Evolutionary conservation across 108 stramenopile species (phyloP).

Genomic region (Stephanodiscus triporus): DNA sequence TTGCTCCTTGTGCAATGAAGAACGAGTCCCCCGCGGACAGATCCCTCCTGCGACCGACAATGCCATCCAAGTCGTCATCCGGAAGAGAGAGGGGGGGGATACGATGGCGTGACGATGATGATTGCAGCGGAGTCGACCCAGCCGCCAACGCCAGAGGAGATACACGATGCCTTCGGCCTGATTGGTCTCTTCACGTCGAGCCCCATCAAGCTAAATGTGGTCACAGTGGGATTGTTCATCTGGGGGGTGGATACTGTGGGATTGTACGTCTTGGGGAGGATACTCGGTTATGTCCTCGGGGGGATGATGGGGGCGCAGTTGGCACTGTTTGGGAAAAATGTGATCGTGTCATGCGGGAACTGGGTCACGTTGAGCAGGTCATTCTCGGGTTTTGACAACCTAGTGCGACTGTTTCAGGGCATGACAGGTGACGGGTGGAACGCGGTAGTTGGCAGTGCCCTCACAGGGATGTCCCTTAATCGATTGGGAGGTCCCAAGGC

Average conservation of each 20-base stretch:
- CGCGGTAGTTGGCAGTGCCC: slow-evolving; percentile 58
- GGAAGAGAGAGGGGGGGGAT: not conserved
- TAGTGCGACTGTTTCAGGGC: slow-evolving; percentile 53
- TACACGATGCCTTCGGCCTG: slow-evolving; percentile 55
- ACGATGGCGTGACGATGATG: not conserved
- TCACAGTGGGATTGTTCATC: slow-evolving; percentile 53
- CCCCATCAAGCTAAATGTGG: slow-evolving; percentile 58
- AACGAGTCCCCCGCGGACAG: not conserved
- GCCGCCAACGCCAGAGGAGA: slow-evolving; percentile 38
- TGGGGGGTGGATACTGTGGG: no score
- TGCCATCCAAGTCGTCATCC: not conserved
- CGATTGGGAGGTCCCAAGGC: slow-evolving; percentile 72
- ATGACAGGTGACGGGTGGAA: slow-evolving; percentile 76
- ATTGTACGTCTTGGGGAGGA: slow-evolving; percentile 63
- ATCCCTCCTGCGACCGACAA: not conserved
- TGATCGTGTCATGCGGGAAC: slow-evolving; percentile 45
- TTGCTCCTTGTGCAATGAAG: not conserved
- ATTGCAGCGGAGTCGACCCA: not conserved
- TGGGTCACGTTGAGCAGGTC: slow-evolving; percentile 67
- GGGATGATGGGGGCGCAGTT: slow-evolving; percentile 55
- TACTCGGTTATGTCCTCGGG: slow-evolving; percentile 65
- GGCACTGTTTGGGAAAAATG: slow-evolving; percentile 31
- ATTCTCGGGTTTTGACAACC: slow-evolving; percentile 70
- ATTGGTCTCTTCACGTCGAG: slow-evolving; percentile 63
- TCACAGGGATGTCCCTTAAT: slow-evolving; percentile 77